A percentile compares a stretch with the other conserved stretches of the same genome.
These are phyloP conservation scores for Scutellaria minor DNA, from an alignment of 257 asterid species.

Conservation along the genomic window DNA sequence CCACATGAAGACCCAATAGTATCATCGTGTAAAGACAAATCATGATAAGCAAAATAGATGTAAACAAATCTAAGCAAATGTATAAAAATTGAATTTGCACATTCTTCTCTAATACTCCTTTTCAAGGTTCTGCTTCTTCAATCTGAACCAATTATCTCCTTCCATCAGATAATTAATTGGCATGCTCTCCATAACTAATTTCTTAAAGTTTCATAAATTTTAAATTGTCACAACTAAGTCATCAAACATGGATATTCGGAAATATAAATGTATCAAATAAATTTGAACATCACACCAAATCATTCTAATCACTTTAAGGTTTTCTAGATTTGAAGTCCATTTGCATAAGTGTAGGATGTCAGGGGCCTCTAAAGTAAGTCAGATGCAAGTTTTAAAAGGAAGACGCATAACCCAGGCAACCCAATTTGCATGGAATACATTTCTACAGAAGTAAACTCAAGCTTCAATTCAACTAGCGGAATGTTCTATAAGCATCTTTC, in stretches of 20 bases:
- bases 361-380: slow-evolving; percentile 11
- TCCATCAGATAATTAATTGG: neutral
- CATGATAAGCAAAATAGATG: slow-evolving; percentile 14
- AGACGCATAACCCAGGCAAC: slow-evolving; percentile 17
- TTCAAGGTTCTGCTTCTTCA: slow-evolving; percentile 25
- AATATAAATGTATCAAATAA: neutral
- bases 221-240: neutral
- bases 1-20: slow-evolving; percentile 17
- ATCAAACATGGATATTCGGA: slow-evolving; percentile 8
- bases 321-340: slow-evolving; percentile 25
- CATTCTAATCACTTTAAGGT: neutral
- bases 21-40: neutral
- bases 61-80: neutral
- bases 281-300: neutral
- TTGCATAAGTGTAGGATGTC: slow-evolving; percentile 1
- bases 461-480: neutral
- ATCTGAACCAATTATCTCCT: slow-evolving; percentile 5
- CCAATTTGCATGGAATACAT: slow-evolving; percentile 16
- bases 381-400: neutral
- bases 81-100: neutral
- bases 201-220: slow-evolving; percentile 14
- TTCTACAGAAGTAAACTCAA: neutral
- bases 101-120: neutral
- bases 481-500: neutral
- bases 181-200: neutral